Percentiles rank a stretch among this genome's conserved stretches.
These are phyloP conservation scores for Tanacetum coccineum DNA, from an alignment of 129 eudicot genomes.

Conservation along the genomic window DNA sequence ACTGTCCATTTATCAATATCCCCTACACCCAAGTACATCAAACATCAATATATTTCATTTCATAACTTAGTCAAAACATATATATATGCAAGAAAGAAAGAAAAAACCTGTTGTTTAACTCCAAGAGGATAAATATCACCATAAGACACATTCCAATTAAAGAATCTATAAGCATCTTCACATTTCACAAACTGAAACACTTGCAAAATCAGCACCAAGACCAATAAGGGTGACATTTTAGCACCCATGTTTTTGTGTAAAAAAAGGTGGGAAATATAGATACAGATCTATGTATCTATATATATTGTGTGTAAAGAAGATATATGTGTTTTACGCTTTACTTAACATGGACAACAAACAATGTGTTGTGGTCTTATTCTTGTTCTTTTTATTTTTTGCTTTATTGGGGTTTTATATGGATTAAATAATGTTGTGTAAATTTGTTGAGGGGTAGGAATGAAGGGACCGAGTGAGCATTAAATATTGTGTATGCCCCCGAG, in stretches of 20 bases:
- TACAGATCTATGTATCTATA: constrained; percentile 23
- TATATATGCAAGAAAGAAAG: not conserved
- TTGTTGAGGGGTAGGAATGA: too few species aligned
- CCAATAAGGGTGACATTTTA: constrained; percentile 26
- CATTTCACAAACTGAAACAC: constrained; percentile 26
- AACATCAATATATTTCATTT: not conserved
- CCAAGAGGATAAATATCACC: constrained; percentile 72
- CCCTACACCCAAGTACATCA: constrained; percentile 41
- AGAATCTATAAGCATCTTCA: constrained; percentile 66
- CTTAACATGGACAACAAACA: constrained; percentile 39
- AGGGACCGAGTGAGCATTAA: too few species aligned
- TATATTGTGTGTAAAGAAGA: not conserved
- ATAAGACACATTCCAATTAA: constrained; percentile 57
- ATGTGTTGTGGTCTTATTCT: constrained; percentile 29
- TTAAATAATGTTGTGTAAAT: too few species aligned
- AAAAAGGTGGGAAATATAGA: constrained; percentile 1
- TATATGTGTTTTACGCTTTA: constrained; percentile 27
- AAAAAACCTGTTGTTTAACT: constrained; percentile 54
- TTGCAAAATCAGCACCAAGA: constrained; percentile 20
- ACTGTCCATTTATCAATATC: constrained; percentile 63
- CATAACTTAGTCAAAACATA: too few species aligned
- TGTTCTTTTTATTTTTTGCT: constrained; percentile 18
- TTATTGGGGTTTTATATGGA: not conserved
- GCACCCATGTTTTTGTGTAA: constrained; percentile 1
- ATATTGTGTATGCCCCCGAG: too few species aligned